These are phyloP conservation scores for Dovyalis caffra DNA, from an alignment of 345 rosid species.

Conservation along the genomic window DNA sequence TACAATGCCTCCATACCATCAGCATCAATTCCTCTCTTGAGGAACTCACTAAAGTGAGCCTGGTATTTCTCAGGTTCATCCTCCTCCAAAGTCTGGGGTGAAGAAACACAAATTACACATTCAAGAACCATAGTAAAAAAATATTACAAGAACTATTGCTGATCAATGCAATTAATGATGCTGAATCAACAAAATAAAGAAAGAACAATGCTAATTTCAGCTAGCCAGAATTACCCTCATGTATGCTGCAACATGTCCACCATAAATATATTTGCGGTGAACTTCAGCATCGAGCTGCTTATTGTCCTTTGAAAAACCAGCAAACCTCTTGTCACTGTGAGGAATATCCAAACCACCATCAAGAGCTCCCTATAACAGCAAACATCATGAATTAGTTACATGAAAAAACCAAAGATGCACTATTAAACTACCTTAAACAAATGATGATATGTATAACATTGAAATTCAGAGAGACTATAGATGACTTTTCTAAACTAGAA, in stretches of 20 bases:
- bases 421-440: too few species aligned
- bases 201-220: background rate
- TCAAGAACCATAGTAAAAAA: background rate
- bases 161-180: background rate
- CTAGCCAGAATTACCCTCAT: slow-evolving; percentile 50
- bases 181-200: background rate
- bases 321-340: slow-evolving; percentile 84
- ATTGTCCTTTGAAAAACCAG: slow-evolving; percentile 64
- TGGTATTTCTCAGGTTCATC: slow-evolving; percentile 82
- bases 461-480: background rate
- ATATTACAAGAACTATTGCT: background rate
- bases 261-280: slow-evolving; percentile 76
- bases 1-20: slow-evolving; percentile 55
- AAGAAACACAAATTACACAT: background rate
- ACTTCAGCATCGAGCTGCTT: slow-evolving; percentile 84
- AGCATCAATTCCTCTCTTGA: slow-evolving; percentile 60
- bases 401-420: background rate
- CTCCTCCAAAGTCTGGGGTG: slow-evolving; percentile 49
- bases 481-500: background rate
- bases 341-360: slow-evolving; percentile 95
- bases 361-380: slow-evolving; percentile 59
- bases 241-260: slow-evolving; percentile 80
- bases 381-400: background rate
- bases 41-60: slow-evolving; percentile 55
- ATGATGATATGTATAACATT: background rate